A percentile compares a stretch with the other conserved stretches of the same genome.
Evolutionary conservation across 1,284 basidiomycete genomes (phyloP).

Genomic region (Malassezia globosa): DNA sequence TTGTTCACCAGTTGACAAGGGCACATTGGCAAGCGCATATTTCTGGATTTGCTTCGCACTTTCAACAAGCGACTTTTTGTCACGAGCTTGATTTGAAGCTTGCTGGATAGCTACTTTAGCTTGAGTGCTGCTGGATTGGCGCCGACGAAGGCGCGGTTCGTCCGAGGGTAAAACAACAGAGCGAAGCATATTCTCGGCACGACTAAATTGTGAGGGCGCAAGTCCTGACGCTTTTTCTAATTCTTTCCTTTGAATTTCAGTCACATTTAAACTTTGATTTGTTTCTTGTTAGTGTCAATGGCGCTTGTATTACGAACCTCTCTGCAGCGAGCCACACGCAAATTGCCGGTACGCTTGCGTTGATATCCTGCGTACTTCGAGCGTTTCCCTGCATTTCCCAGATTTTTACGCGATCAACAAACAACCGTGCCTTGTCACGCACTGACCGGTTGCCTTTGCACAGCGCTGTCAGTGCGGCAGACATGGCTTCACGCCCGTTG

Average conservation of each 20-base stretch:
- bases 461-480: conserved; percentile 6
- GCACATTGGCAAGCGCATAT: too few species aligned
- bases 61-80: neutral
- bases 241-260: neutral
- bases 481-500: neutral
- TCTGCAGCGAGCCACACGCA: conserved; percentile 16
- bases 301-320: conserved; percentile 6
- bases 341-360: conserved; percentile 1
- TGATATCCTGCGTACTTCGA: conserved; percentile 10
- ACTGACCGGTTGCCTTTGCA: conserved; percentile 13
- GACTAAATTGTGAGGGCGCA: conserved; percentile 4
- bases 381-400: conserved; percentile 18
- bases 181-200: neutral
- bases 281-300: too few species aligned
- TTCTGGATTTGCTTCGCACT: neutral
- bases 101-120: too few species aligned
- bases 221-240: conserved; percentile 10
- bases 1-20: too few species aligned
- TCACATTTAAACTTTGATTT: neutral
- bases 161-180: too few species aligned
- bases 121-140: too few species aligned
- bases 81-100: too few species aligned
- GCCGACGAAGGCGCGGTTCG: too few species aligned
- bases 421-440: conserved; percentile 13
- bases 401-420: conserved; percentile 13